These are phyloP conservation scores for Flaveria robusta DNA, from an alignment of 129 eudicot species.

Conservation along the genomic window DNA sequence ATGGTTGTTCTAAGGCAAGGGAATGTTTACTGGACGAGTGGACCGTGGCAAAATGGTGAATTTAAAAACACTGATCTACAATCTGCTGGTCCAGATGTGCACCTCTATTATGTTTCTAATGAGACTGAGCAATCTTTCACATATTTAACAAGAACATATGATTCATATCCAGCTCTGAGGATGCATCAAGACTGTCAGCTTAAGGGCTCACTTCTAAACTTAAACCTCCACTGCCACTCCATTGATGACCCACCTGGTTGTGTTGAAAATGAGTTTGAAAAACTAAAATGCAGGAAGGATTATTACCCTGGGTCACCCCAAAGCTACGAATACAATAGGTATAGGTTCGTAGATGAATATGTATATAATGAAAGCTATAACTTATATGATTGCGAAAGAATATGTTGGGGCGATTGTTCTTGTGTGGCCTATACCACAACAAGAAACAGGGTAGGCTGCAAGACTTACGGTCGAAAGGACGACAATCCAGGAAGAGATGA, in stretches of 20 bases:
- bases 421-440: slow-evolving; percentile 34
- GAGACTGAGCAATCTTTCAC: slow-evolving; percentile 38
- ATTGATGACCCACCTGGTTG: slow-evolving; percentile 30
- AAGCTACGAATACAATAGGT: accelerated
- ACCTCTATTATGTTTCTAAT: slow-evolving; percentile 24
- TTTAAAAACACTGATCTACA: slow-evolving; percentile 17
- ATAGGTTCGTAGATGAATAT: slow-evolving; percentile 20
- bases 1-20: slow-evolving; percentile 32
- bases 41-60: slow-evolving; percentile 33
- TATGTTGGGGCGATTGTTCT: slow-evolving; percentile 43
- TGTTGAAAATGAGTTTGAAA: slow-evolving; percentile 23
- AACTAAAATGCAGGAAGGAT: slow-evolving; percentile 34
- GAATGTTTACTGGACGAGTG: slow-evolving; percentile 37
- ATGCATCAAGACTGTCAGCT: slow-evolving; percentile 26
- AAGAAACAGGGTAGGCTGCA: slow-evolving; percentile 28
- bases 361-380: slow-evolving; percentile 32
- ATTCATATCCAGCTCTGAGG: slow-evolving; percentile 28
- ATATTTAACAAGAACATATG: slow-evolving; percentile 24
- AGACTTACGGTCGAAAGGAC: slow-evolving; percentile 29
- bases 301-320: background rate
- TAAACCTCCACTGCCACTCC: background rate
- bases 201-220: background rate
- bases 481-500: background rate
- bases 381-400: slow-evolving; percentile 34
- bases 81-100: background rate